A percentile compares a stretch with the other conserved stretches of the same genome.
These are phyloP conservation scores for Termitomyces sp. DNA, from an alignment of 768 basidiomycete genomes.

Conservation along the genomic window DNA sequence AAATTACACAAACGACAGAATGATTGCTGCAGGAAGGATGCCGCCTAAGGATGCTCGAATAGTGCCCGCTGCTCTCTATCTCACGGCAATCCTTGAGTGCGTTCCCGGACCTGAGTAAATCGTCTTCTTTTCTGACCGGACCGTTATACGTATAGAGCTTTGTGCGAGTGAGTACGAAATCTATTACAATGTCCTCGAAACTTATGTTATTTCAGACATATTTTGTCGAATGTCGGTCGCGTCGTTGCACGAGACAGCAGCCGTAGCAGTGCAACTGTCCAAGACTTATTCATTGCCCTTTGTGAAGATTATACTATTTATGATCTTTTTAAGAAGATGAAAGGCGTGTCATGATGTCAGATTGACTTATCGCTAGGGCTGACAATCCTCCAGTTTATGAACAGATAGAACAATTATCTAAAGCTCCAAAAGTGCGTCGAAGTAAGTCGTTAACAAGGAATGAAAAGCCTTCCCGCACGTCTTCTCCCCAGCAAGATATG, in stretches of 20 bases:
- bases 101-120: slow-evolving; percentile 27
- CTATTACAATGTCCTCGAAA: background rate
- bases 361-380: background rate
- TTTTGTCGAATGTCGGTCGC: slow-evolving; percentile 76
- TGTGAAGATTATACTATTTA: slow-evolving; percentile 90
- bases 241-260: slow-evolving; percentile 86
- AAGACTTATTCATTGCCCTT: slow-evolving; percentile 82
- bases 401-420: slow-evolving; percentile 68
- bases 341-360: slow-evolving; percentile 46
- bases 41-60: slow-evolving; percentile 53
- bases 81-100: slow-evolving; percentile 91
- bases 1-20: slow-evolving; percentile 54
- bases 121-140: slow-evolving; percentile 21
- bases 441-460: slow-evolving; percentile 64
- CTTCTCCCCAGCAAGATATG: slow-evolving; percentile 40
- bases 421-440: slow-evolving; percentile 49
- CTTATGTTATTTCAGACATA: slow-evolving; percentile 48
- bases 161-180: slow-evolving; percentile 71
- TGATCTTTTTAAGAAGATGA: slow-evolving; percentile 79
- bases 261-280: slow-evolving; percentile 63
- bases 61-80: slow-evolving; percentile 81
- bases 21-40: slow-evolving; percentile 43
- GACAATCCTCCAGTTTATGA: slow-evolving; percentile 53
- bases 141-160: slow-evolving; percentile 42
- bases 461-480: slow-evolving; percentile 43